Base-by-base conservation (phyloP, 1,139 yeast species). In the Pichia sp. region DNA sequence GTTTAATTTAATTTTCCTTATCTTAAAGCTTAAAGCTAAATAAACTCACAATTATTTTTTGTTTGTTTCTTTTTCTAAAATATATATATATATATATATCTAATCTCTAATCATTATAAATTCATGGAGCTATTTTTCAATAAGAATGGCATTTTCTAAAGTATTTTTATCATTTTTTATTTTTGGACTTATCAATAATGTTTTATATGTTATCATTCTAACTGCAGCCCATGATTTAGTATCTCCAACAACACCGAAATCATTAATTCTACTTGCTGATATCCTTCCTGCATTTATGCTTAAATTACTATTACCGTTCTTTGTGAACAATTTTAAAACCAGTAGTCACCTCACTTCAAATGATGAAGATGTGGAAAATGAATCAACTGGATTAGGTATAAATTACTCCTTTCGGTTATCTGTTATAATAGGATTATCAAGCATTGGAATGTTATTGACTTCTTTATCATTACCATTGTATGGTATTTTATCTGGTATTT, bases 181-280 rank as follows among this genome's bases (percentile, higher is more conserved):
- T 3, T 87, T 90, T 66, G 98, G 97, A 0, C 74, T 90, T 26
- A 71, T 89, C 44, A 92, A 92, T 67, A 92, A 92, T 63, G 85
- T 90, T 6, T 75, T 90, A 2, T 92, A 90, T 67, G 97, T 90
- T 44, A 92, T 92, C 33, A 89, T 90, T 40, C 71, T 92, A 27
- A 83, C 95, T 0, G 96, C 97, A 0, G 97, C 97, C 3, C 79
- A 86, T 39, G 97, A 92, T 62, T 70, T 92, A 26, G 97, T 90
- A 1, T 96, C 97, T 0, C 77, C 87, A 0, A 60, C 74, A 25
- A 77, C 86, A 0, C 97, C 97, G 11, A 90, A 92, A 64, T 92
- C 95, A 0, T 71, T 83, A 6, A 96, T 92, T 4, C 69, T 92
- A 11, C 67, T 92, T 50, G 94, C 96, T 0, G 96, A 92, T 63